Conservation (phyloP, 2,329 filamentous ascomycete genomes). For the Penicillium crustosum region DNA sequence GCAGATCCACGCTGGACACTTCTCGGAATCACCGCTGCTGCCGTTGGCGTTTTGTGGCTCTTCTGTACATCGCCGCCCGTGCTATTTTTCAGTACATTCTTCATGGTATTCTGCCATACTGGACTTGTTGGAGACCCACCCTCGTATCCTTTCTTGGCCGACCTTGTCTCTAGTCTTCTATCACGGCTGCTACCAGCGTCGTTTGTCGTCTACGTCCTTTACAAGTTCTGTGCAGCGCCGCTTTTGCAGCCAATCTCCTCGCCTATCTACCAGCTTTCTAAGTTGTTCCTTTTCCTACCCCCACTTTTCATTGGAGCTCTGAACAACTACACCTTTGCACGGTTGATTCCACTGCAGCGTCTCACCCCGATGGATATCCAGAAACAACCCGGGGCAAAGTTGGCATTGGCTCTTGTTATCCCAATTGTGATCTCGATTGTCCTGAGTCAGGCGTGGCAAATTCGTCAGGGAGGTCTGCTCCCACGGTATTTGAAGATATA, state of each 20-base stretch:
- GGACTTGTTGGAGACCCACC: slow-evolving; percentile 88
- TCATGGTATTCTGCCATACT: slow-evolving; percentile 83
- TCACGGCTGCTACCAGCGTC: slow-evolving; percentile 83
- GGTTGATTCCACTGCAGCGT: slow-evolving; percentile 84
- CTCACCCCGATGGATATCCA: slow-evolving; percentile 87
- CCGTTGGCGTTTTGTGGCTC: slow-evolving; percentile 74
- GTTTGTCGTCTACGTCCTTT: slow-evolving; percentile 85
- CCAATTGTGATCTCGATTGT: slow-evolving; percentile 67
- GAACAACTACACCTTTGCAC: slow-evolving; percentile 90
- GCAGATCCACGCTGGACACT: slow-evolving; percentile 81
- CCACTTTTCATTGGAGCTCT: slow-evolving; percentile 87
- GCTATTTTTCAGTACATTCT: slow-evolving; percentile 83
- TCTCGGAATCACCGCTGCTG: slow-evolving; percentile 76
- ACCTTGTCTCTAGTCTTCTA: slow-evolving; percentile 72
- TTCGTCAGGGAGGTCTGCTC: slow-evolving; percentile 81
- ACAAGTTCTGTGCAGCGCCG: slow-evolving; percentile 74
- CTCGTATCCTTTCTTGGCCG: slow-evolving; percentile 63
- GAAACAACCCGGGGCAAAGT: slow-evolving; percentile 83
- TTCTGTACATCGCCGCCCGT: slow-evolving; percentile 75
- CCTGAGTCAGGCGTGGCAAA: slow-evolving; percentile 76
- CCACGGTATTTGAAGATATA: slow-evolving; percentile 77
- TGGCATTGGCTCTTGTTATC: slow-evolving; percentile 77
- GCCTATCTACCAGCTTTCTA: slow-evolving; percentile 68
- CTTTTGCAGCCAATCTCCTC: slow-evolving; percentile 68
- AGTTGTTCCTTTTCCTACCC: slow-evolving; percentile 85